Evolutionary conservation across 2,329 filamentous ascomycete genomes (phyloP), one percentile per base, ranked within the genome.

Genomic region (Helicocarpus griseus): DNA sequence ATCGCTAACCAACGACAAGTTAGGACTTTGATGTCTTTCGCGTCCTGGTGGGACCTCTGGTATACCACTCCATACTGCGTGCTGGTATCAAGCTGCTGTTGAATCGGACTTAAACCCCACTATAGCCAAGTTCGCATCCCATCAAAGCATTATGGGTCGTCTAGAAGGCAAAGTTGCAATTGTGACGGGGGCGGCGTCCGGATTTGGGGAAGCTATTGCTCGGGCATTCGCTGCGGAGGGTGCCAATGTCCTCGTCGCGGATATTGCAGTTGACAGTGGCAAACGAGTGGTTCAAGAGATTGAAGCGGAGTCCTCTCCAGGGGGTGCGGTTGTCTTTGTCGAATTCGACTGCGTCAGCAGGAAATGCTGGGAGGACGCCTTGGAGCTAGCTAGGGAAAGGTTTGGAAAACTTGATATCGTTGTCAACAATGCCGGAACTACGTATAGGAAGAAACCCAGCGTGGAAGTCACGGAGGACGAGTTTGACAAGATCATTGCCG

Each of bases 401-500:
- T 63, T 63, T 41, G 62, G 59, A 5, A 41, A 60, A 24, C 53
- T 76, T 45, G 68, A 74, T 58, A 62, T 72, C 13, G 56, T 76
- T 44, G 64, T 75, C 29, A 75, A 75, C 53, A 75, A 75, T 62
- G 71, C 72, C 13, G 73, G 73, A 13, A 69, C 62, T 17, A 61
- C 60, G 19, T 69, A 66, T 60, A 58, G 60, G 47, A 69, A 70
- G 53, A 69, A 69, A 62, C 67, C 69, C 0, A 70, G 68, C 1
- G 47, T 61, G 5, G 67, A 69, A 39, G 69, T 71, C 8, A 71
- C 70, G 3, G 70, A 72, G 21, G 65, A 61, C 14, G 70, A 73
- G 40, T 73, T 68, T 61, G 68, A 72, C 52, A 64, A 61, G 2
- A 68, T 72, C 38, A 68, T 73, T 53, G 63, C 64, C 8, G 68